Evolutionary conservation across 345 rosid genomes (phyloP).

Genomic region (Cardamine occulta): DNA sequence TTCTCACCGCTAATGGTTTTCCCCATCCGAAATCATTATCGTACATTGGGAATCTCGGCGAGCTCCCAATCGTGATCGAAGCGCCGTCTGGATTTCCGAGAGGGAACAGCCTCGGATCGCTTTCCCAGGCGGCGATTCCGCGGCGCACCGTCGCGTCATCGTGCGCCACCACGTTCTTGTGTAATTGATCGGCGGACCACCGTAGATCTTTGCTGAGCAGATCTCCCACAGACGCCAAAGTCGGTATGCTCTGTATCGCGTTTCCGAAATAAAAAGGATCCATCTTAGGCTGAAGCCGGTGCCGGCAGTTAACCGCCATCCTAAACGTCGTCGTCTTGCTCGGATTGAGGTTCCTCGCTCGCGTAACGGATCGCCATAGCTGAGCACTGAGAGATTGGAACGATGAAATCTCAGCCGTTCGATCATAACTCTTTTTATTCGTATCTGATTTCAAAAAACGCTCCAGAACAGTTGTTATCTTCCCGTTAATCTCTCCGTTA

Average conservation of each 20-base stretch:
- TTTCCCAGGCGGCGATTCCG: constrained; percentile 79
- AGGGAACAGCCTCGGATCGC: constrained; percentile 79
- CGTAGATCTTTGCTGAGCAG: constrained; percentile 61
- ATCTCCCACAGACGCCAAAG: constrained; percentile 56
- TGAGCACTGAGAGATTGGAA: constrained; percentile 88
- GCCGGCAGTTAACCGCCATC: constrained; percentile 96
- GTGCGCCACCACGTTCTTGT: constrained; percentile 81
- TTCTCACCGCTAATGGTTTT: constrained; percentile 80
- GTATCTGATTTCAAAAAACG: constrained; percentile 20
- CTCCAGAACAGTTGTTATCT: constrained; percentile 25
- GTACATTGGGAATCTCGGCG: constrained; percentile 98
- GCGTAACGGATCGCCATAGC: constrained; percentile 86
- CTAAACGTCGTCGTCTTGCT: constrained; percentile 78
- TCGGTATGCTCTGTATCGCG: constrained; percentile 95
- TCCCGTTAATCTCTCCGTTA: constrained; percentile 55
- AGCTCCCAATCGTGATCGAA: constrained; percentile 96
- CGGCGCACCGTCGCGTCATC: constrained; percentile 63
- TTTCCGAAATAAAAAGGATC: constrained; percentile 85
- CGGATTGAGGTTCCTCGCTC: constrained; percentile 67
- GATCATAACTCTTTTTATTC: constrained; percentile 32
- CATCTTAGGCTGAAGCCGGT: constrained; percentile 75
- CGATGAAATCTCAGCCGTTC: constrained; percentile 76
- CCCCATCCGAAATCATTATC: constrained; percentile 98
- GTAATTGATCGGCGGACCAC: constrained; percentile 70
- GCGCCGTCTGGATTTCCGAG: constrained; percentile 94